A percentile compares a stretch with the other conserved stretches of the same genome.
Conservation (phyloP, 768 basidiomycete genomes). For the Asterophora lycoperdoides region DNA sequence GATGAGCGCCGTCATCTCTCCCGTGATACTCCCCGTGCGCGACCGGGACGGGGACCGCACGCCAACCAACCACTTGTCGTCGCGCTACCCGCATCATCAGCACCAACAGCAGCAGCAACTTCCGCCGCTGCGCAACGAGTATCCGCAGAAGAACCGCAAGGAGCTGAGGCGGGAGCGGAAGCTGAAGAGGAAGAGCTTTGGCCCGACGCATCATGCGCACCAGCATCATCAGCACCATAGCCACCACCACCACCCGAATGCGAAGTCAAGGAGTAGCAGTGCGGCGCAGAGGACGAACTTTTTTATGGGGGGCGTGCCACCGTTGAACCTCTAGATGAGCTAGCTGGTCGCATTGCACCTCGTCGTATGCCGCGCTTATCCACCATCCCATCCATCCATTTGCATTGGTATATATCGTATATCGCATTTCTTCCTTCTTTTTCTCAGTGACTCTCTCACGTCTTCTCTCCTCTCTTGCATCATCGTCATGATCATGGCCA, state of each 20-base stretch:
- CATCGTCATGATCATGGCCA: background rate
- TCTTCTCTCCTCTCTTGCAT: background rate
- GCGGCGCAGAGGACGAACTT: constrained; percentile 18
- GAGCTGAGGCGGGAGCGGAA: constrained; percentile 67
- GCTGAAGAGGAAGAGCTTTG: constrained; percentile 56
- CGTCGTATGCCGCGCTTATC: background rate
- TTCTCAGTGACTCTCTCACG: no score
- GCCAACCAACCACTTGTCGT: constrained; percentile 36
- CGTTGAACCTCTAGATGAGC: constrained; percentile 17
- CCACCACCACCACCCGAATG: constrained; percentile 31
- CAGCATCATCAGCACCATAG: constrained; percentile 42
- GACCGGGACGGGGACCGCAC: constrained; percentile 49
- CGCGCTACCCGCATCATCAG: constrained; percentile 19
- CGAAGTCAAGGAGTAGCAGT: constrained; percentile 19
- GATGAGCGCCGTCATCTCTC: constrained; percentile 40
- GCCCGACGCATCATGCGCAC: constrained; percentile 37
- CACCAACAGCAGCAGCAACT: constrained; percentile 1
- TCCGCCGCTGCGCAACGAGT: constrained; percentile 30
- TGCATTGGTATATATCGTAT: no score
- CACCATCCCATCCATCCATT: background rate
- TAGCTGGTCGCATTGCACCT: constrained; percentile 1
- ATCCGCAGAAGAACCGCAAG: constrained; percentile 52
- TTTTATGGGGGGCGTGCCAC: constrained; percentile 19
- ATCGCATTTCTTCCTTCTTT: no score
- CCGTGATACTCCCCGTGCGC: constrained; percentile 47